Evolutionary conservation across 1,284 basidiomycete genomes (phyloP).

Genomic region (Salmacisia buchloeana): DNA sequence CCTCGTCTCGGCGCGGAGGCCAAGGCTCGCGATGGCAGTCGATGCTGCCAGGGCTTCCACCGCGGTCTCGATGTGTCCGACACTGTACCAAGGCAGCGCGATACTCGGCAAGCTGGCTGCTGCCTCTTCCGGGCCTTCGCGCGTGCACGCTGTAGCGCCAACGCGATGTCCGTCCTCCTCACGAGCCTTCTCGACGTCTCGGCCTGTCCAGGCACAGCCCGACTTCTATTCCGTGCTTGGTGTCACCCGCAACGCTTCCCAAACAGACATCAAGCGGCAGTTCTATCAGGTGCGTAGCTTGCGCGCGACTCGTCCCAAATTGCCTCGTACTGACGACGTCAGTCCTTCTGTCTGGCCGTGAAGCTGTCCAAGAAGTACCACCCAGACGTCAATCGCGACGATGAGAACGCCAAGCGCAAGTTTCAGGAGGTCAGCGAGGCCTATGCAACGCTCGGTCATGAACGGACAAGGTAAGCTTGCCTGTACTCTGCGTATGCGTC

Average conservation of each 20-base stretch:
- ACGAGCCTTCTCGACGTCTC: neutral
- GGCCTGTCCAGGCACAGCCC: neutral
- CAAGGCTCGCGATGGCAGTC: too few relatives aligned
- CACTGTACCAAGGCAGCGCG: too few relatives aligned
- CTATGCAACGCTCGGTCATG: conserved; percentile 36
- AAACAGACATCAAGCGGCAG: conserved; percentile 47
- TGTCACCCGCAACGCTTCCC: conserved; percentile 26
- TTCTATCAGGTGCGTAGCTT: conserved; percentile 35
- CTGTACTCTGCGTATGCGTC: neutral
- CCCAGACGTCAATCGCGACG: conserved; percentile 41
- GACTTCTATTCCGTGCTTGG: conserved; percentile 35
- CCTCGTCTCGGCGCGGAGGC: too few relatives aligned
- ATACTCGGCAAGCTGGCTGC: too few relatives aligned
- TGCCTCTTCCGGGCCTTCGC: too few relatives aligned
- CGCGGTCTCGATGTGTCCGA: too few relatives aligned
- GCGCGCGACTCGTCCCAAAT: neutral
- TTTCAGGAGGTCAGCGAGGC: conserved; percentile 49
- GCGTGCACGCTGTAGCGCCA: too few relatives aligned
- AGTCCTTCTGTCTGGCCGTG: neutral
- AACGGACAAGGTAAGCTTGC: conserved; percentile 17
- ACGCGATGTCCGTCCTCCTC: too few relatives aligned
- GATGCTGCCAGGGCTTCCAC: too few relatives aligned
- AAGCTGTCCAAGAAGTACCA: conserved; percentile 45
- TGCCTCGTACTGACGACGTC: neutral
- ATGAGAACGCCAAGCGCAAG: conserved; percentile 35